Evolutionary conservation across 345 rosid species (phyloP).

Genomic region (Kernera saxatilis): DNA sequence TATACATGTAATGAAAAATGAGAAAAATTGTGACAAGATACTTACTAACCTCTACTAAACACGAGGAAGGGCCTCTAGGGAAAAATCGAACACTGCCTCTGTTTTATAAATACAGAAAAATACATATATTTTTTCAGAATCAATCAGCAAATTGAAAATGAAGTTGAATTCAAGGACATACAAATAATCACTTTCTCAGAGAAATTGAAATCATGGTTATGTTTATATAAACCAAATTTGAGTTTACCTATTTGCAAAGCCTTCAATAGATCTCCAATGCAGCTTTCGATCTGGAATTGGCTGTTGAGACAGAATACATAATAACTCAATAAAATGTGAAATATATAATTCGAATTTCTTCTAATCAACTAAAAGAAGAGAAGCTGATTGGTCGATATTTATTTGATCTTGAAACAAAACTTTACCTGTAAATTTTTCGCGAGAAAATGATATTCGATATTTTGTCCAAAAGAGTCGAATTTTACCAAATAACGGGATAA

Average conservation of each 20-base stretch:
- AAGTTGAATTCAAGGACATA: background rate
- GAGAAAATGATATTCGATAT: constrained; percentile 28
- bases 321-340: too few relatives aligned
- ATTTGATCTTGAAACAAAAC: background rate
- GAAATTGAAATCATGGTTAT: background rate
- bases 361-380: background rate
- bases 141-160: background rate
- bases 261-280: constrained; percentile 91
- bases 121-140: background rate
- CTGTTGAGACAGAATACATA: constrained; percentile 43
- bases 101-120: constrained; percentile 22
- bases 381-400: background rate
- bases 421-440: constrained; percentile 26
- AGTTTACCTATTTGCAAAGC: constrained; percentile 67
- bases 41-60: constrained; percentile 60
- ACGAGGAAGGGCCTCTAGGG: constrained; percentile 74
- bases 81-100: constrained; percentile 88
- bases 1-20: background rate
- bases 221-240: background rate
- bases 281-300: constrained; percentile 79
- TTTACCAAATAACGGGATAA: constrained; percentile 24
- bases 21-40: background rate
- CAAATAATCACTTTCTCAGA: background rate
- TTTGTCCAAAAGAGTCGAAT: constrained; percentile 24
- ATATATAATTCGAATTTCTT: background rate